Evolutionary conservation across 2,329 filamentous ascomycete species (phyloP), one percentile per base, ranked within the genome.

Genomic region (Chalara sp.): DNA sequence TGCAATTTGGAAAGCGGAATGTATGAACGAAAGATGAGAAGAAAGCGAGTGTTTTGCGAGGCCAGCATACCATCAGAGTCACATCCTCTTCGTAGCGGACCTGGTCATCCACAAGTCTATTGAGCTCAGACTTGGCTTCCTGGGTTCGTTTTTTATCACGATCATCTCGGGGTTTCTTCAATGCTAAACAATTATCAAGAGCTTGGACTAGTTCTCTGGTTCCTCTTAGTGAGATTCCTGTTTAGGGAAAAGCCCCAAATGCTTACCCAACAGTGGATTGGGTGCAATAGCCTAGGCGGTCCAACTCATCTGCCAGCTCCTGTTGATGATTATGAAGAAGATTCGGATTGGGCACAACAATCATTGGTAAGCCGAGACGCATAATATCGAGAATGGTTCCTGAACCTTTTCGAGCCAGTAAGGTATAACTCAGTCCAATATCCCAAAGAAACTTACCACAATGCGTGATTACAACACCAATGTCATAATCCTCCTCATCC

Each of bases 251-350:
- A 37, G 35, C n/a, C 8, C n/a, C 8, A 13, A 21, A 37, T 30
- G 48, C 58, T 50, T 58, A 63, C 62, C 49, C 46, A 21, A 54
- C 52, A 39, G 57, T 47, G 21, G 57, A 56, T 44, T 61, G 61
- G 5, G 91, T 75, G 3, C 89, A 81, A 68, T 95, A 95, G 29
- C 86, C 84, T 58, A 89, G 80, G 29, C 75, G 71, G 32, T 86
- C 80, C 51, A 97, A 77, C 58, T 88, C 84, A 46, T 83, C 75
- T 1, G 92, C 92, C 49, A 99, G 78, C 67, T 97, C 89, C 21
- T 82, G 78, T 68, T 99, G 93, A 65, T 99, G 93, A 62, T 99
- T 92, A 63, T 95, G 84, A 60, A 96, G 78, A 0, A 99, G 78
- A 6, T 75, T 74, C 1, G 82, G 77, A 66, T 99, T 99, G 2